Evolutionary conservation across 768 basidiomycete species (phyloP).

Genomic region (Cubamyces sp.): DNA sequence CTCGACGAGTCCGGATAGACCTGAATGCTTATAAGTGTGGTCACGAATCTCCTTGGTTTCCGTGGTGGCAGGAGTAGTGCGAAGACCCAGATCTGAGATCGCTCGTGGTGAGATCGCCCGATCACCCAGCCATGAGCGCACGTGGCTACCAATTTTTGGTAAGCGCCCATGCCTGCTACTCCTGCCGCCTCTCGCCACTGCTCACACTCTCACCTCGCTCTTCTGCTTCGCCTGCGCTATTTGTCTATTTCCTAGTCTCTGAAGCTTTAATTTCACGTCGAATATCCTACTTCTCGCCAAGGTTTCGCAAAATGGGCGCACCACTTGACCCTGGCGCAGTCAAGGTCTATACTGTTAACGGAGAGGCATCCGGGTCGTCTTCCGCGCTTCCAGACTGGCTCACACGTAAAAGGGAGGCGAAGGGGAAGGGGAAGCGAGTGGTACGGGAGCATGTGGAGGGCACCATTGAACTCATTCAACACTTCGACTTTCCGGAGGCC

Average conservation of each 20-base stretch:
- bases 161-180: background rate
- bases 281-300: too few species aligned
- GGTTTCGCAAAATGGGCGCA: slow-evolving; percentile 13
- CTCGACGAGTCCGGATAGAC: background rate
- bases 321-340: slow-evolving; percentile 47
- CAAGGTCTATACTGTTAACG: slow-evolving; percentile 96
- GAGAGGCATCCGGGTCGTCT: slow-evolving; percentile 83
- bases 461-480: slow-evolving; percentile 88
- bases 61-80: background rate
- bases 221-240: background rate
- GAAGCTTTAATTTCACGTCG: too few species aligned
- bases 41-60: too few species aligned
- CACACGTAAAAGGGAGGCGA: slow-evolving; percentile 66
- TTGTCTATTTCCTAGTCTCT: background rate
- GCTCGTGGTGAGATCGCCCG: slow-evolving; percentile 3
- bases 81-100: background rate
- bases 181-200: background rate
- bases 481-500: slow-evolving; percentile 97
- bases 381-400: slow-evolving; percentile 97
- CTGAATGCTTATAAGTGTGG: too few species aligned
- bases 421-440: slow-evolving; percentile 69
- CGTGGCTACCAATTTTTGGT: slow-evolving; percentile 16
- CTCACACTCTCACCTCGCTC: background rate
- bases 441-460: slow-evolving; percentile 78
- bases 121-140: background rate